Evolutionary conservation across 495 filamentous ascomycete species (phyloP), one percentile per base, ranked within the genome.

Genomic region (Neurospora sp.): DNA sequence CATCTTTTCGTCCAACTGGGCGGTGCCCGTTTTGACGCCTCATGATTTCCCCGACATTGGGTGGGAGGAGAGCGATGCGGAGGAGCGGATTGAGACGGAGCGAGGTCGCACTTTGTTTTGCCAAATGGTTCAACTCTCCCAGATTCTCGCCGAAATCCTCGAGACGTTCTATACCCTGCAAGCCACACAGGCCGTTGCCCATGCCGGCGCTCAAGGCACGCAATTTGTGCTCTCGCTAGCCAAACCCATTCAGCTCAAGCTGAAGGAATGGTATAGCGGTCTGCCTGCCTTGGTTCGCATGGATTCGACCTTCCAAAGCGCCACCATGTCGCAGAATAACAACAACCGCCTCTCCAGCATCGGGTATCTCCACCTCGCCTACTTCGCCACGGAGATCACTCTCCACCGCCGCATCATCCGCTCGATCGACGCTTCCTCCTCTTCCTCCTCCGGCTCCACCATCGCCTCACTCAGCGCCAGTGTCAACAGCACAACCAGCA

Each of bases 371-470:
- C 93, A 95, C 80, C 88, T 96, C 23, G 92, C 90, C 54, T 94
- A 95, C 82, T 94, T 93, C 76, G 92, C 93, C 35, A 90, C 91
- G 12, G 93, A 95, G 78, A 93, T 95, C 77, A 94, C 91, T 0
- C 90, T 96, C 70, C 93, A 96, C 78, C 88, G 93, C 16, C 88
- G 92, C 74, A 94, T 95, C 76, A 88, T 94, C 66, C 91, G 92
- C 40, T 92, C 91, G 23, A 84, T 95, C 42, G 85, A 85, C 72
- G 79, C 85, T 1, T 78, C 84, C 3, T 11, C 42, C n/a, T 77
- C 81, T 12, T 76, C 77, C 41, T 77, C 77, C 70, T 48, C 69
- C 69, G 59, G 74, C 74, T 35, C 37, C 72, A 20, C 40, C 74
- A 14, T 38, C 71, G 18, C 31, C 62, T 16, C 66, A 46, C 66